These are phyloP conservation scores for Penicillium sp. DNA, from an alignment of 2,329 filamentous ascomycete genomes.

Conservation along the genomic window DNA sequence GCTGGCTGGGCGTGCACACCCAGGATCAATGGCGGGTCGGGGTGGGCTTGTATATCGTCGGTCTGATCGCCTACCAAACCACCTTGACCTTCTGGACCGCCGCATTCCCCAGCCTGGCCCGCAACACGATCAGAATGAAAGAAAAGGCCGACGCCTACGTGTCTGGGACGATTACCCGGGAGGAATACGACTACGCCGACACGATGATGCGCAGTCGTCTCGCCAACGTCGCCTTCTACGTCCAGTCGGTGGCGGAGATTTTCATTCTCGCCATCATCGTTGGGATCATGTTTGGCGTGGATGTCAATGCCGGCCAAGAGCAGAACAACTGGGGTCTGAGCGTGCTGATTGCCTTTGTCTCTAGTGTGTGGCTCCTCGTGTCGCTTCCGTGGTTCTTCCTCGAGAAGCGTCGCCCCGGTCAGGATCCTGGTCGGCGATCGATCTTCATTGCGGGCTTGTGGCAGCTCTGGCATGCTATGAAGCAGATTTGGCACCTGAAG, in stretches of 20 bases:
- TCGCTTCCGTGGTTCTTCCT: constrained; percentile 65
- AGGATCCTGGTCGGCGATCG: constrained; percentile 48
- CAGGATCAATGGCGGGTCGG: constrained; percentile 59
- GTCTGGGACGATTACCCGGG: constrained; percentile 53
- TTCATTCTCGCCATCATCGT: constrained; percentile 64
- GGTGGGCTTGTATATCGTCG: constrained; percentile 63
- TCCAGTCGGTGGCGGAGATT: constrained; percentile 62
- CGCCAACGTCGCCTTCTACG: constrained; percentile 62
- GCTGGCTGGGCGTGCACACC: constrained; percentile 64
- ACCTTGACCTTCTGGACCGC: constrained; percentile 68
- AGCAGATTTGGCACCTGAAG: constrained; percentile 62
- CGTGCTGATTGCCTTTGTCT: constrained; percentile 64
- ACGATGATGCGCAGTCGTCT: constrained; percentile 63
- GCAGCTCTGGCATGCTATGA: constrained; percentile 58
- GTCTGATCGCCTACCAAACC: constrained; percentile 64
- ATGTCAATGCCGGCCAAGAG: constrained; percentile 57
- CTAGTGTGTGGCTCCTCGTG: constrained; percentile 61
- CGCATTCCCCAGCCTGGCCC: constrained; percentile 58
- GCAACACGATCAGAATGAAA: constrained; percentile 54
- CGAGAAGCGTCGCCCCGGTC: constrained; percentile 63
- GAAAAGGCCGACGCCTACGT: constrained; percentile 50
- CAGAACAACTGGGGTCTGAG: constrained; percentile 67
- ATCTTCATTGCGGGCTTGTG: constrained; percentile 59
- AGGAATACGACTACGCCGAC: constrained; percentile 60
- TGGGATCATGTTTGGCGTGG: constrained; percentile 60